phyloP scores from a whole-genome alignment of 768 basidiomycete genomes.

The Hygrophoropsis aurantiaca region DNA sequence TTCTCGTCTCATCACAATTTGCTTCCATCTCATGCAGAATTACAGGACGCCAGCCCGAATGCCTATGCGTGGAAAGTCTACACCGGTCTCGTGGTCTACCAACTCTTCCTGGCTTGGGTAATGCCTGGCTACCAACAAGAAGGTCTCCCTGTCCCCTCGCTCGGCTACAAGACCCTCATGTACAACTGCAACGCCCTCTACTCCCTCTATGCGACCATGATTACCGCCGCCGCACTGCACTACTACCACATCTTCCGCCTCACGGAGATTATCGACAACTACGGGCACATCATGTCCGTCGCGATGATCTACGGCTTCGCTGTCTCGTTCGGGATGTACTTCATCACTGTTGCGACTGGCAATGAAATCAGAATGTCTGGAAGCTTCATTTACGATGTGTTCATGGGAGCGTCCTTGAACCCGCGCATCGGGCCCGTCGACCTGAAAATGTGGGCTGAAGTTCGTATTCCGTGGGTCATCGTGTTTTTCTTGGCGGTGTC shows the following conservation, averaged over 20 bases:
- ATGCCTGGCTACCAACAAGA: conserved; percentile 93
- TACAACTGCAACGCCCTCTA: conserved; percentile 96
- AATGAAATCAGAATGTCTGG: conserved; percentile 93
- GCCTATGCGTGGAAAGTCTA: conserved; percentile 88
- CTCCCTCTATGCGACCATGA: conserved; percentile 81
- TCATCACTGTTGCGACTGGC: conserved; percentile 72
- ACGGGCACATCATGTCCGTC: conserved; percentile 93
- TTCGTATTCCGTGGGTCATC: conserved; percentile 95
- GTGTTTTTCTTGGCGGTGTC: conserved; percentile 92
- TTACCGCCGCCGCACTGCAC: conserved; percentile 74
- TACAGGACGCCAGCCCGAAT: conserved; percentile 89
- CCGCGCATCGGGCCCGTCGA: conserved; percentile 90
- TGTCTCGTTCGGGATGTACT: conserved; percentile 79
- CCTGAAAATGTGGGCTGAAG: conserved; percentile 98
- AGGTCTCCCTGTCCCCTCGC: conserved; percentile 93
- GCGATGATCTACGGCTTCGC: conserved; percentile 89
- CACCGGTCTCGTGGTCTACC: conserved; percentile 82
- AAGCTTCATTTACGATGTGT: conserved; percentile 90
- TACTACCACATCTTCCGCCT: conserved; percentile 83
- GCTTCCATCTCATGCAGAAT: background rate
- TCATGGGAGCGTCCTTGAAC: conserved; percentile 95
- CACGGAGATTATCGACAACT: conserved; percentile 94
- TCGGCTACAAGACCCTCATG: conserved; percentile 87
- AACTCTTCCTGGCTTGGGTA: conserved; percentile 86
- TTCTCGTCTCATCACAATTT: conserved; percentile 1